Percentiles rank a stretch among this genome's conserved stretches.
Conservation (phyloP, 2,329 filamentous ascomycete genomes). For the Ceratocystis harringtonii region DNA sequence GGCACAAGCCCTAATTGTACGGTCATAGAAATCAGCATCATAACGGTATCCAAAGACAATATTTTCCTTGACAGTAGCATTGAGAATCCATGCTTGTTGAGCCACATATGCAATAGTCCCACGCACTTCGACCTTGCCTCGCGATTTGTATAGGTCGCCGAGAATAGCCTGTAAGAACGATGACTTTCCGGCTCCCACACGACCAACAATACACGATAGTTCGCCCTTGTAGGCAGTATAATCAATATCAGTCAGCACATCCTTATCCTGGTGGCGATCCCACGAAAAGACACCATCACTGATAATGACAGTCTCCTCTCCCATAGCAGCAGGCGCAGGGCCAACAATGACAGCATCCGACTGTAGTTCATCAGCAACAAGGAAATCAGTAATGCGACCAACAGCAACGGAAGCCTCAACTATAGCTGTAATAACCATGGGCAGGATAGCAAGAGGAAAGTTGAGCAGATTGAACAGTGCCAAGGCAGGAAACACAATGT, state of each 20-base stretch:
- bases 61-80: slow-evolving; percentile 92
- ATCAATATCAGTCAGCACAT: slow-evolving; percentile 66
- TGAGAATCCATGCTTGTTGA: slow-evolving; percentile 93
- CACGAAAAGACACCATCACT: slow-evolving; percentile 83
- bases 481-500: slow-evolving; percentile 88
- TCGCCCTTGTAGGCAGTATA: slow-evolving; percentile 86
- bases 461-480: slow-evolving; percentile 93
- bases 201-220: slow-evolving; percentile 79
- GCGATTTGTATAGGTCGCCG: slow-evolving; percentile 80
- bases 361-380: slow-evolving; percentile 81
- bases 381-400: slow-evolving; percentile 66
- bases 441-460: slow-evolving; percentile 83
- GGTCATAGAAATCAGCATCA: slow-evolving; percentile 87
- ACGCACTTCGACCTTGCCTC: slow-evolving; percentile 67
- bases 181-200: slow-evolving; percentile 91
- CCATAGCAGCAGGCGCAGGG: slow-evolving; percentile 55
- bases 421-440: slow-evolving; percentile 95
- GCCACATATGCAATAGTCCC: slow-evolving; percentile 82
- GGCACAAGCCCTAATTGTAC: slow-evolving; percentile 82
- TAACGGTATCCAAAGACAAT: slow-evolving; percentile 92
- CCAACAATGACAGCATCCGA: slow-evolving; percentile 60
- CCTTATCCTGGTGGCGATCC: slow-evolving; percentile 64
- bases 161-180: slow-evolving; percentile 79
- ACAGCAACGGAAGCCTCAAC: slow-evolving; percentile 94
- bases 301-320: slow-evolving; percentile 75